Evolutionary conservation across 2,329 filamentous ascomycete species (phyloP).

Genomic region (Fusarium lyarnte): DNA sequence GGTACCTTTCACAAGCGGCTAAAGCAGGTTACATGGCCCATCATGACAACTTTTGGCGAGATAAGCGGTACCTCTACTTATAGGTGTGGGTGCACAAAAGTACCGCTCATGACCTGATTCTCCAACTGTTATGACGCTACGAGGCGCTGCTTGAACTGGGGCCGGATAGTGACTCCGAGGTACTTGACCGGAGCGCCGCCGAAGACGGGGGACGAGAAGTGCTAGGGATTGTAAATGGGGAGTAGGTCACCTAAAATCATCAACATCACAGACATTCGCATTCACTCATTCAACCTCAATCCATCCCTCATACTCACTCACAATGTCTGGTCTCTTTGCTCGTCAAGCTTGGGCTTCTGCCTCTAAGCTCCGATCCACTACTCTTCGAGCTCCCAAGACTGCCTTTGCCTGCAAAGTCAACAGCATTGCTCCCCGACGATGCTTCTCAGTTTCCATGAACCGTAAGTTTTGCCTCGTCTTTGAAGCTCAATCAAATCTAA

Average conservation of each 20-base stretch:
- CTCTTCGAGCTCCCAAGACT: slow-evolving; percentile 31
- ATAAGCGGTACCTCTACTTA: slow-evolving; percentile 22
- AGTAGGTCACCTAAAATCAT: slow-evolving; percentile 4
- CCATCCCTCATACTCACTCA: not conserved
- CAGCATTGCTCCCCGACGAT: slow-evolving; percentile 32
- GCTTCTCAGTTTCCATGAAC: slow-evolving; percentile 40
- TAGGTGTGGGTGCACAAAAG: not conserved
- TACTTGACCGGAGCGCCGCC: slow-evolving; percentile 31
- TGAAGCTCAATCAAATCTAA: not conserved
- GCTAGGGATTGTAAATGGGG: slow-evolving; percentile 14
- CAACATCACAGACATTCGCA: not conserved
- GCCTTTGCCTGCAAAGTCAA: slow-evolving; percentile 26
- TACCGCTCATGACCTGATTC: slow-evolving; percentile 26
- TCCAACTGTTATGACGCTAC: slow-evolving; percentile 30
- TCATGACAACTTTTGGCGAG: slow-evolving; percentile 19
- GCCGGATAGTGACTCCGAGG: slow-evolving; percentile 37
- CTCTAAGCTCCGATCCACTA: slow-evolving; percentile 36
- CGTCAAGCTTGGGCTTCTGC: slow-evolving; percentile 39
- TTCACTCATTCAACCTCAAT: not conserved
- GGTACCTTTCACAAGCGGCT: slow-evolving; percentile 7
- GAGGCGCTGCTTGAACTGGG: slow-evolving; percentile 15
- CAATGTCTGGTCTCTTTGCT: slow-evolving; percentile 40
- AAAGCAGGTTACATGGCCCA: not conserved
- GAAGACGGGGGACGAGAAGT: slow-evolving; percentile 13
- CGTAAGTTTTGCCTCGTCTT: slow-evolving; percentile 12